Evolutionary conservation across 2,329 filamentous ascomycete species (phyloP).

Genomic region (Tolypocladium tundrense): DNA sequence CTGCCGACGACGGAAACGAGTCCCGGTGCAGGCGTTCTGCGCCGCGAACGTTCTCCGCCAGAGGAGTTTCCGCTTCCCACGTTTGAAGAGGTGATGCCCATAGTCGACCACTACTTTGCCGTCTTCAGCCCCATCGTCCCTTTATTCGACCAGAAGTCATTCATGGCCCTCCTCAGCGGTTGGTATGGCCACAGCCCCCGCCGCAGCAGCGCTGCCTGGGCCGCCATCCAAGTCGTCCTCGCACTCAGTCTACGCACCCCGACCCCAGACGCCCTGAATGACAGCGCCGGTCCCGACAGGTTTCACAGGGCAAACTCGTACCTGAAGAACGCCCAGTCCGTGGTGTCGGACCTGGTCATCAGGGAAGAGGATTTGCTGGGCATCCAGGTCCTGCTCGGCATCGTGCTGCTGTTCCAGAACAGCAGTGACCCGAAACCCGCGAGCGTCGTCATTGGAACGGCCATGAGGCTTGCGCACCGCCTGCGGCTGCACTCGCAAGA

Average conservation of each 20-base stretch:
- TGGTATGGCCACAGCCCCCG: slow-evolving; percentile 19
- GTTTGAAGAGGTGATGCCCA: slow-evolving; percentile 21
- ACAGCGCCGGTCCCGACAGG: slow-evolving; percentile 6
- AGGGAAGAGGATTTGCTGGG: slow-evolving; percentile 26
- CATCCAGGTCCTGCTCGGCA: slow-evolving; percentile 26
- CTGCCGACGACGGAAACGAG: background rate
- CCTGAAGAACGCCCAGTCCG: slow-evolving; percentile 26
- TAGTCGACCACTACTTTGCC: slow-evolving; percentile 26
- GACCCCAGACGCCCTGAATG: background rate
- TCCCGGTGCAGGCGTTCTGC: slow-evolving; percentile 5
- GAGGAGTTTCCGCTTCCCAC: slow-evolving; percentile 17
- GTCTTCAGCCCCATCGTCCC: slow-evolving; percentile 25
- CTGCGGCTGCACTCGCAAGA: slow-evolving; percentile 23
- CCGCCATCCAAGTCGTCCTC: slow-evolving; percentile 27
- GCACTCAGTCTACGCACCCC: slow-evolving; percentile 23
- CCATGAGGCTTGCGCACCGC: slow-evolving; percentile 26
- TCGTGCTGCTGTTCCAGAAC: slow-evolving; percentile 27
- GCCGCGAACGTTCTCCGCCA: slow-evolving; percentile 1
- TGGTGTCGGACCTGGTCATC: slow-evolving; percentile 26
- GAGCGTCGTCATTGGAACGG: slow-evolving; percentile 26
- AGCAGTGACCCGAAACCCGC: slow-evolving; percentile 25
- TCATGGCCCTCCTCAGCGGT: slow-evolving; percentile 22
- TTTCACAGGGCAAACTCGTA: slow-evolving; percentile 16
- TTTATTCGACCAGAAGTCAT: slow-evolving; percentile 24
- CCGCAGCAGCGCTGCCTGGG: slow-evolving; percentile 19